A percentile compares a stretch with the other conserved stretches of the same genome.
These are phyloP conservation scores for Tetraselmis striata DNA, from an alignment of 139 green algal species.

Conservation along the genomic window DNA sequence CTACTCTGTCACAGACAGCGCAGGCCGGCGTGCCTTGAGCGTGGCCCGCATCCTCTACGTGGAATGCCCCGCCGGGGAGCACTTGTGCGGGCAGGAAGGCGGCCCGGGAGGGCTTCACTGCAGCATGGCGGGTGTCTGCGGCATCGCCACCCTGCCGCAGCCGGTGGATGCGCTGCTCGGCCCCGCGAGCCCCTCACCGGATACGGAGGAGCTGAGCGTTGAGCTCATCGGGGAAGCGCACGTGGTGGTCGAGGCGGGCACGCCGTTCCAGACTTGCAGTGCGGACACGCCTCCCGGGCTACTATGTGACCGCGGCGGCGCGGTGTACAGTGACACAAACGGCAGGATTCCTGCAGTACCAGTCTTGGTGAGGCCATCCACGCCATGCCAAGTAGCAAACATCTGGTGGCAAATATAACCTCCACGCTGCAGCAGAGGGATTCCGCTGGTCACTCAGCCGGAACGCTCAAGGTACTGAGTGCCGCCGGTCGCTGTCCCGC, in stretches of 20 bases:
- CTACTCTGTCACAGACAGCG: neutral
- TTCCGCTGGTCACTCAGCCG: too few relatives aligned
- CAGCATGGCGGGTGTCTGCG: neutral
- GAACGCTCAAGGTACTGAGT: too few relatives aligned
- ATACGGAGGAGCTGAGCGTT: neutral
- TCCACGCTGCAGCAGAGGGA: too few relatives aligned
- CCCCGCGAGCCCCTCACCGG: neutral
- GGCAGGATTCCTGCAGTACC: too few relatives aligned
- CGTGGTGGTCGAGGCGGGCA: neutral
- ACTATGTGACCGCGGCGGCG: neutral
- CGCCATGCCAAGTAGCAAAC: too few relatives aligned
- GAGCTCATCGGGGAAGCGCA: neutral
- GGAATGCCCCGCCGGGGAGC: neutral
- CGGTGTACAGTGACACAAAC: neutral
- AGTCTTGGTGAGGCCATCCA: too few relatives aligned
- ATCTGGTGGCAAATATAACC: too few relatives aligned
- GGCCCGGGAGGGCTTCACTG: neutral
- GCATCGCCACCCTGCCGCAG: neutral
- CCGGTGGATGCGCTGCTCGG: neutral
- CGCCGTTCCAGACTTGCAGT: neutral
- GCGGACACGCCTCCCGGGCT: neutral
- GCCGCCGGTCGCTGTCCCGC: too few relatives aligned
- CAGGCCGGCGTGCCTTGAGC: neutral
- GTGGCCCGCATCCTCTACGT: neutral
- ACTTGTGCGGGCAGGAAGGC: neutral